A percentile compares a stretch with the other conserved stretches of the same genome.
Evolutionary conservation across 495 filamentous ascomycete species (phyloP).

Genomic region (Tuber indicum): DNA sequence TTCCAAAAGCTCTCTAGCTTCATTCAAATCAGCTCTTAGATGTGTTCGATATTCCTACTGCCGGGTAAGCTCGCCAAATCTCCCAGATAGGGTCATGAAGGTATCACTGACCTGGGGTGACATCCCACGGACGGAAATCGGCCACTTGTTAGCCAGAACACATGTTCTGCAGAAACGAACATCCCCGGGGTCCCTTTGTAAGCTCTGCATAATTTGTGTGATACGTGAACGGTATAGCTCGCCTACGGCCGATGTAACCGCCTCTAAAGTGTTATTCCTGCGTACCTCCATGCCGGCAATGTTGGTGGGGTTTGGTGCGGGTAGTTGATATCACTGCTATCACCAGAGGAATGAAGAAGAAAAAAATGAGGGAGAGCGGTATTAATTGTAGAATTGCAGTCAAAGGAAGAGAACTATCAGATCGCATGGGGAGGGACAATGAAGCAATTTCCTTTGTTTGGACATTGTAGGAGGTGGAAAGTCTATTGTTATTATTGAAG

Average conservation of each 20-base stretch:
- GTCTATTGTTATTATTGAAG: not conserved
- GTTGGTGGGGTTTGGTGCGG: not conserved
- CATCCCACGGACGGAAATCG: not conserved
- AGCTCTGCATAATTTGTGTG: not conserved
- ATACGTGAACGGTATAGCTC: not conserved
- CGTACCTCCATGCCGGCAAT: not conserved
- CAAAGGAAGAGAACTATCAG: not conserved
- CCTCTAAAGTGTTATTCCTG: not conserved
- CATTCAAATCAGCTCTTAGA: not conserved
- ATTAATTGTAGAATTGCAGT: not conserved
- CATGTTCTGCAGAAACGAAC: not conserved
- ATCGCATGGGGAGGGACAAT: not conserved
- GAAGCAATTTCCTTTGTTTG: conserved; percentile 1
- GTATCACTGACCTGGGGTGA: not conserved
- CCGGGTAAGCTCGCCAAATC: not conserved
- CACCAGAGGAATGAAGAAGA: not conserved
- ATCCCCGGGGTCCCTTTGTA: not conserved
- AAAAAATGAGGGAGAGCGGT: not conserved
- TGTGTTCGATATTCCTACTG: not conserved
- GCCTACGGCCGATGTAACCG: not conserved
- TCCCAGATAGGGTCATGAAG: not conserved
- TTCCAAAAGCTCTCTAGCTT: not conserved
- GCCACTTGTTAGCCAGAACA: not conserved
- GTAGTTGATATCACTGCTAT: not conserved
- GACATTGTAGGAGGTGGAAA: not conserved